Percentiles rank a stretch among this genome's conserved stretches.
Evolutionary conservation across 768 basidiomycete species (phyloP).

Genomic region (Agrocybe praecox): DNA sequence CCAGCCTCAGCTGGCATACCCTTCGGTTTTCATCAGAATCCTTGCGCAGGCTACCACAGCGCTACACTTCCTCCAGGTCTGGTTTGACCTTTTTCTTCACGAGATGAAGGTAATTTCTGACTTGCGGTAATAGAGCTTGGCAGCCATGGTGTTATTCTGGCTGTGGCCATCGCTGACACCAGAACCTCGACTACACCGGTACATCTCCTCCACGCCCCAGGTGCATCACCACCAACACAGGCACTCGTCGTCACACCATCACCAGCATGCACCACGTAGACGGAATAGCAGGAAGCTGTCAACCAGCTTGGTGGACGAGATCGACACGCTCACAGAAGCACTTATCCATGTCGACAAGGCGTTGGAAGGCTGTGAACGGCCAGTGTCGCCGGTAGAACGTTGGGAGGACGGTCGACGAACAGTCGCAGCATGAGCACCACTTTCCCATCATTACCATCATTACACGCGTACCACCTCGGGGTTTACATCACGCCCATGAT

Average conservation of each 20-base stretch:
- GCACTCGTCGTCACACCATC: slow-evolving; percentile 9
- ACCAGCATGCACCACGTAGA: background rate
- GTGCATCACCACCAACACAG: slow-evolving; percentile 6
- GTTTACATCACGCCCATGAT: no score
- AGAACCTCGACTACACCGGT: slow-evolving; percentile 20
- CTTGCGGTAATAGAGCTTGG: slow-evolving; percentile 17
- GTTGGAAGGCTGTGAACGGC: background rate
- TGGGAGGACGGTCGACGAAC: background rate
- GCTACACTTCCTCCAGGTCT: slow-evolving; percentile 21
- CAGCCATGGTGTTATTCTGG: slow-evolving; percentile 21
- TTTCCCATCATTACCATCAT: background rate
- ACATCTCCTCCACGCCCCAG: slow-evolving; percentile 13
- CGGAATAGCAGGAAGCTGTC: background rate
- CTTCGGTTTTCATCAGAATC: slow-evolving; percentile 14
- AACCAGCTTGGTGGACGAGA: background rate
- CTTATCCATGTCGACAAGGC: background rate
- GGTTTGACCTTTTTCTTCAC: background rate
- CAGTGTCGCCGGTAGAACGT: background rate
- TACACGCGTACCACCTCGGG: background rate
- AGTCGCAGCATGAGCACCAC: background rate
- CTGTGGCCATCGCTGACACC: slow-evolving; percentile 22
- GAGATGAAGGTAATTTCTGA: background rate
- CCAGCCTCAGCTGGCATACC: background rate
- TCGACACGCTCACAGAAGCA: background rate
- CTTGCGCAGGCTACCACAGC: slow-evolving; percentile 16